These are phyloP conservation scores for Geotrichum candidum DNA, from an alignment of 1,139 yeast species.

Conservation along the genomic window DNA sequence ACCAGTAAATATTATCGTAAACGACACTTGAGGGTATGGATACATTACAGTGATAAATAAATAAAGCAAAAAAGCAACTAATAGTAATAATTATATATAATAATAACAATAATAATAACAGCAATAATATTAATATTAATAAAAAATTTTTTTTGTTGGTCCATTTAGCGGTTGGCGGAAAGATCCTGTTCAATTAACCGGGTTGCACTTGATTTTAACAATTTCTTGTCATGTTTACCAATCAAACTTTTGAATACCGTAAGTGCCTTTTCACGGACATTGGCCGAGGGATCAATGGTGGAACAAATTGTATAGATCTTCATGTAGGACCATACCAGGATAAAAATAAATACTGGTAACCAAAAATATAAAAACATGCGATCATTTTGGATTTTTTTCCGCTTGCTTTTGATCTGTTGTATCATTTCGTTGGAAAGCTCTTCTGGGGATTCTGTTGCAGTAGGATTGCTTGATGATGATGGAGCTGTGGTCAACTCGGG, in stretches of 20 bases:
- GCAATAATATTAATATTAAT: too few species aligned
- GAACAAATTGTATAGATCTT: slow-evolving; percentile 8
- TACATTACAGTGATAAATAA: too few species aligned
- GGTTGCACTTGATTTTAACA: background rate
- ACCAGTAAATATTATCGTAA: too few species aligned
- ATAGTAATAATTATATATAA: background rate
- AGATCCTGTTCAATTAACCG: background rate
- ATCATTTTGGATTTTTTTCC: slow-evolving; percentile 66
- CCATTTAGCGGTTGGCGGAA: background rate
- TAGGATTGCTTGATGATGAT: background rate
- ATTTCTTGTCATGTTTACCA: slow-evolving; percentile 2
- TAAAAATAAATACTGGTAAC: slow-evolving; percentile 32
- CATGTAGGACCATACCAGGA: slow-evolving; percentile 27
- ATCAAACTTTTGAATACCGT: slow-evolving; percentile 1
- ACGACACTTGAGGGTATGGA: too few species aligned
- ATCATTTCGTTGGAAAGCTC: slow-evolving; percentile 25
- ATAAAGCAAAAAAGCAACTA: background rate
- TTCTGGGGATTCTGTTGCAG: slow-evolving; percentile 16
- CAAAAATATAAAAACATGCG: slow-evolving; percentile 82
- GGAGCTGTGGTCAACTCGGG: slow-evolving; percentile 22
- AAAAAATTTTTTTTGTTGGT: background rate
- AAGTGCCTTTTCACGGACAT: slow-evolving; percentile 17
- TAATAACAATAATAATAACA: background rate
- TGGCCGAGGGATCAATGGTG: slow-evolving; percentile 9
- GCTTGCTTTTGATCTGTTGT: slow-evolving; percentile 27